phyloP scores from a whole-genome alignment of 148 eudicot species.

The Pouteria glomerata region DNA sequence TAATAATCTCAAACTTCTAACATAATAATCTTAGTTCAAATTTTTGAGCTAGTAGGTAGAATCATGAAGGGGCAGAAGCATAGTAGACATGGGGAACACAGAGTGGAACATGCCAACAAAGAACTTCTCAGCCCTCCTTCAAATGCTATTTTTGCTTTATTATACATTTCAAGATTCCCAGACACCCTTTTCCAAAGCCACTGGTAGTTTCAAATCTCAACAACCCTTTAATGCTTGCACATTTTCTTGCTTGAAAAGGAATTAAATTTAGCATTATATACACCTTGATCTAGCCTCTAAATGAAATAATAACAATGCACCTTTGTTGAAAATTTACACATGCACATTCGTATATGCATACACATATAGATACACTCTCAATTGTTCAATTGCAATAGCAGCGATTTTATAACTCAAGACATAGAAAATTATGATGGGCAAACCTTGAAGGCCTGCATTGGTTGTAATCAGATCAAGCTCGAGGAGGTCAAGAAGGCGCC shows the following conservation, averaged over 20 bases:
- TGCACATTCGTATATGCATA: too few species aligned
- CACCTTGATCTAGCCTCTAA: not conserved
- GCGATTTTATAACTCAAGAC: not conserved
- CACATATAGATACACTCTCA: too few species aligned
- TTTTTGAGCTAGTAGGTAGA: not conserved
- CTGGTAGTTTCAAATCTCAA: not conserved
- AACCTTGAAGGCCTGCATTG: conserved; percentile 50
- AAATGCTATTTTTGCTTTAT: not conserved
- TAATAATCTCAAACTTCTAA: too few species aligned
- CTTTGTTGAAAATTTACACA: too few species aligned
- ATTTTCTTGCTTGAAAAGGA: not conserved
- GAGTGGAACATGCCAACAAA: too few species aligned
- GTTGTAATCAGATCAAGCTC: conserved; percentile 67
- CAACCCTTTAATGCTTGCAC: not conserved
- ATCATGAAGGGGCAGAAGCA: too few species aligned
- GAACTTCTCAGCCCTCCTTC: too few species aligned
- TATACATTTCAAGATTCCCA: not conserved
- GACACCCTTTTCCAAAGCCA: not conserved
- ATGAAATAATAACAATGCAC: not conserved
- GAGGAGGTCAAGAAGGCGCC: conserved; percentile 69
- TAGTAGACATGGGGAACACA: too few species aligned
- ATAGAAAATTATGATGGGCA: conserved; percentile 14
- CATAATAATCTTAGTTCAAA: not conserved
- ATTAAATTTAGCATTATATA: not conserved
- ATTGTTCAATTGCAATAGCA: too few species aligned